Conservation (phyloP, 306 rosid species). For the Citrullus amarus region DNA sequence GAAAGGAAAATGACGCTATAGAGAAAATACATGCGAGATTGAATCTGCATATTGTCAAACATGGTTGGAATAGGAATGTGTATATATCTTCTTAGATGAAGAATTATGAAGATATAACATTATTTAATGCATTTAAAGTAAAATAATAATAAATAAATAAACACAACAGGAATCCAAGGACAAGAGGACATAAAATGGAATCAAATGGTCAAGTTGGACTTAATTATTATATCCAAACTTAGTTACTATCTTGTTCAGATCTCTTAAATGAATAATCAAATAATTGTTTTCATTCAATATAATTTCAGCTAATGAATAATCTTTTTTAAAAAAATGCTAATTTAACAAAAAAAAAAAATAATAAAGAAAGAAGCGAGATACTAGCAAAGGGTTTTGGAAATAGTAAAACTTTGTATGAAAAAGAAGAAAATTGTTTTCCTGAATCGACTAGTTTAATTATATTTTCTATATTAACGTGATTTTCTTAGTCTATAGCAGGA, state of each 20-base stretch:
- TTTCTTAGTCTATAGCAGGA: background rate
- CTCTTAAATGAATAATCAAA: background rate
- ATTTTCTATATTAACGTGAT: background rate
- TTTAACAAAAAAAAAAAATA: background rate
- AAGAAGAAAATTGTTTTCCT: background rate
- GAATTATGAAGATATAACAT: background rate
- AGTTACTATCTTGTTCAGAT: background rate
- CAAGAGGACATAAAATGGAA: conserved; percentile 46
- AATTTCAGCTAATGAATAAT: background rate
- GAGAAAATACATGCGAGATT: background rate
- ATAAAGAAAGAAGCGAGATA: no score
- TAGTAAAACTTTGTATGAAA: background rate
- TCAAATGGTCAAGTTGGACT: conserved; percentile 37
- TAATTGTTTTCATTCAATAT: background rate
- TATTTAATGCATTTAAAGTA: background rate
- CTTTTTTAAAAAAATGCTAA: background rate
- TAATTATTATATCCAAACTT: conserved; percentile 26
- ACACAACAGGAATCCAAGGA: conserved; percentile 30
- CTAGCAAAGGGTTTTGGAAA: no score
- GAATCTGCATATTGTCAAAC: background rate
- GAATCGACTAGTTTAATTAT: background rate
- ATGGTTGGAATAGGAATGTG: background rate
- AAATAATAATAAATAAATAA: background rate
- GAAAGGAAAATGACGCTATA: background rate
- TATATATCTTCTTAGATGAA: background rate